Percentiles rank a stretch among this genome's conserved stretches.
Conservation (phyloP, 192 early-diverging fungal genomes). For the Gonapodya prolifera region DNA sequence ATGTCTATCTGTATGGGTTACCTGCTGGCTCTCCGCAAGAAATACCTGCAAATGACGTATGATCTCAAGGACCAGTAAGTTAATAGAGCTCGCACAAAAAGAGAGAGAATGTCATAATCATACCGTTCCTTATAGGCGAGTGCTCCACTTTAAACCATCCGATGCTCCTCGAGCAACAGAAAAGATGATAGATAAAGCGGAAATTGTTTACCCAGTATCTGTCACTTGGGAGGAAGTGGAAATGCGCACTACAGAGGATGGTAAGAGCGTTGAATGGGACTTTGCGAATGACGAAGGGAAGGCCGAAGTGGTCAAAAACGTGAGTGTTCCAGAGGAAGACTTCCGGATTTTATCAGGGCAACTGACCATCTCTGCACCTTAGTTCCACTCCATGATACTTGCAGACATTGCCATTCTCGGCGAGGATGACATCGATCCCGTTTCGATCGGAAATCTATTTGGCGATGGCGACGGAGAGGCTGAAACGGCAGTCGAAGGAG, state of each 20-base stretch:
- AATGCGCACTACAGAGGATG: not conserved
- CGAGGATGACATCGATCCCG: not conserved
- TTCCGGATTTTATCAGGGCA: not conserved
- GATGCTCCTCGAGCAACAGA: not conserved
- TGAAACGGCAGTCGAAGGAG: not conserved
- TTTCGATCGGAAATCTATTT: not conserved
- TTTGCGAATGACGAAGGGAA: not conserved
- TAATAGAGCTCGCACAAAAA: not conserved
- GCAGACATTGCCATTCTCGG: not conserved
- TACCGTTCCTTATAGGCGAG: not conserved
- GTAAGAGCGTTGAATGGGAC: not conserved
- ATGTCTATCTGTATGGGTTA: constrained; percentile 38
- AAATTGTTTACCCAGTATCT: not conserved
- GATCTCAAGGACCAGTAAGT: constrained; percentile 23
- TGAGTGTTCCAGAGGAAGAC: not conserved
- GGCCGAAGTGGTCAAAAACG: not conserved
- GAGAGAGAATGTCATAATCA: not conserved
- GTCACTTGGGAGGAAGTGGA: not conserved
- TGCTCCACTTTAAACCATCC: not conserved
- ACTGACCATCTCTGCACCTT: not conserved
- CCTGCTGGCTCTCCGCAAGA: constrained; percentile 47
- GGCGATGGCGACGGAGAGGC: not conserved
- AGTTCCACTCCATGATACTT: not conserved
- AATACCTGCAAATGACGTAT: constrained; percentile 47
- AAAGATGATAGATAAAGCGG: not conserved